A percentile compares a stretch with the other conserved stretches of the same genome.
Conservation (phyloP, 768 basidiomycete species). For the Leccinum longicurvipes region DNA sequence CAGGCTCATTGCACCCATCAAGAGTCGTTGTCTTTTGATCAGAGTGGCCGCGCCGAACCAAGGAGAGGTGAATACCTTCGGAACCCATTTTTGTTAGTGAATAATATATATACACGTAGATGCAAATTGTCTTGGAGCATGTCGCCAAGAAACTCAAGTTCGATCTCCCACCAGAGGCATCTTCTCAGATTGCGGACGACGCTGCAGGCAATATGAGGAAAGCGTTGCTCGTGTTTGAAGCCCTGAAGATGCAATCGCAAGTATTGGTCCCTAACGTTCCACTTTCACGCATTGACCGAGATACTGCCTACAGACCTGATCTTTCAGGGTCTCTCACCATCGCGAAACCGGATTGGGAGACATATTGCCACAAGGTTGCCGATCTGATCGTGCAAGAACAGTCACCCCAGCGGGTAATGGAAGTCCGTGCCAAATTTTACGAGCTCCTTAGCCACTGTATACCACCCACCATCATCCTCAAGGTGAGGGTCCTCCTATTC, state of each 20-base stretch:
- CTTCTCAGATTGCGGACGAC: constrained; percentile 73
- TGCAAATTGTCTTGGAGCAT: constrained; percentile 70
- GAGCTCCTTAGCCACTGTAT: constrained; percentile 97
- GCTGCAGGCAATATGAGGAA: constrained; percentile 91
- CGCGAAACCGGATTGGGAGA: constrained; percentile 99
- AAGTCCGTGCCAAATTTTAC: constrained; percentile 90
- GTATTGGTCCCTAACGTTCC: constrained; percentile 24
- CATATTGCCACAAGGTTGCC: constrained; percentile 89
- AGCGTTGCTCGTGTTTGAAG: constrained; percentile 91
- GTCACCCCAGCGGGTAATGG: constrained; percentile 83
- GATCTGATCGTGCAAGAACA: constrained; percentile 90
- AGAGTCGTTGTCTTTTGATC: constrained; percentile 90
- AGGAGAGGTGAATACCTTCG: constrained; percentile 57
- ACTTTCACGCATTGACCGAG: not conserved
- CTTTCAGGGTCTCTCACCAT: constrained; percentile 74
- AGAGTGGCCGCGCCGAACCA: constrained; percentile 84
- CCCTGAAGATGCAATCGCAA: constrained; percentile 94
- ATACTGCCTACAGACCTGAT: constrained; percentile 57
- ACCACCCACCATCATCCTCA: constrained; percentile 86
- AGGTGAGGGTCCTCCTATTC: constrained; percentile 47
- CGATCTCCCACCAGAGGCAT: constrained; percentile 73
- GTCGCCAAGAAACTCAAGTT: constrained; percentile 82
- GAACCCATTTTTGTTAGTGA: not conserved
- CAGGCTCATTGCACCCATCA: constrained; percentile 94
- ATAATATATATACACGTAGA: constrained; percentile 44